Evolutionary conservation across 345 rosid genomes (phyloP).

Genomic region (Populus alba): DNA sequence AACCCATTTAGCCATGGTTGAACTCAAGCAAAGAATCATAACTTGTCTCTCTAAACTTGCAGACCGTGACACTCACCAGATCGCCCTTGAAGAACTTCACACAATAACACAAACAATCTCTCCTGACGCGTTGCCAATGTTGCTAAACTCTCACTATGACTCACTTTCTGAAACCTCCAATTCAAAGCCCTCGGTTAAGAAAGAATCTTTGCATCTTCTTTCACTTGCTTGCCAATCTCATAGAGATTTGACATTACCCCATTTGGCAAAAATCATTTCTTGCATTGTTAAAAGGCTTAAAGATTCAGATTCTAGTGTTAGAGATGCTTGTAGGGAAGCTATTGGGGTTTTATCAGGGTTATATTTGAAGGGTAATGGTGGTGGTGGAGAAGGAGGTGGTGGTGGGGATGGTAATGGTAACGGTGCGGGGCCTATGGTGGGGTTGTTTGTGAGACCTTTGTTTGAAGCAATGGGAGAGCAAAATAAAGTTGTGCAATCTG

Average conservation of each 20-base stretch:
- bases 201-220: constrained; percentile 72
- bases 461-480: constrained; percentile 99
- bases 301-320: constrained; percentile 88
- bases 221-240: constrained; percentile 57
- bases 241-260: constrained; percentile 61
- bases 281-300: constrained; percentile 74
- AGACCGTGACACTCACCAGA: constrained; percentile 93
- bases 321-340: constrained; percentile 89
- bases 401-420: constrained; percentile 15
- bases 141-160: constrained; percentile 82
- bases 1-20: constrained; percentile 91
- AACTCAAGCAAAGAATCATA: constrained; percentile 79
- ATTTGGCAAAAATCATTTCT: constrained; percentile 64
- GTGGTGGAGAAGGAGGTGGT: constrained; percentile 24
- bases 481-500: constrained; percentile 83
- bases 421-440: constrained; percentile 50
- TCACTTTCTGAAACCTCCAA: constrained; percentile 57
- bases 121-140: constrained; percentile 76
- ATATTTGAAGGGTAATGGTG: constrained; percentile 51
- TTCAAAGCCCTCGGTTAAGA: constrained; percentile 85
- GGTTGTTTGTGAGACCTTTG: constrained; percentile 76
- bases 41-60: constrained; percentile 87
- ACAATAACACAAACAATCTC: constrained; percentile 61
- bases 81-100: constrained; percentile 92
- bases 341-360: constrained; percentile 64